These are phyloP conservation scores for Curvularia hawaiiensis DNA, from an alignment of 2,329 filamentous ascomycete species.

Conservation along the genomic window DNA sequence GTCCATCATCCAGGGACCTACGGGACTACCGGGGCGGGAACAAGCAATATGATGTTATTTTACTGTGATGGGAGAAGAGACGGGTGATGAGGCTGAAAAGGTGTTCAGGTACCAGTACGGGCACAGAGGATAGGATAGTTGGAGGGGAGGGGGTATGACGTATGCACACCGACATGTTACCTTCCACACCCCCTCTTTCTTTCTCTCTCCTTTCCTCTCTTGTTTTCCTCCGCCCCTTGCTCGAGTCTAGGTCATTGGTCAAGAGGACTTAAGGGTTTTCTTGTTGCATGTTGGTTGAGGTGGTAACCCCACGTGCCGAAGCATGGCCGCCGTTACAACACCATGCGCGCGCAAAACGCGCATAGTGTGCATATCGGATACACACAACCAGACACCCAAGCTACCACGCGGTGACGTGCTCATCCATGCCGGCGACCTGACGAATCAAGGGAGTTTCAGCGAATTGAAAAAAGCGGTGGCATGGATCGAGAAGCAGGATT, in stretches of 20 bases:
- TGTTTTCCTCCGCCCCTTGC: not conserved
- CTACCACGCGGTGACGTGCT: constrained; percentile 75
- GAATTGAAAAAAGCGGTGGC: constrained; percentile 64
- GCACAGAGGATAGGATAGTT: not conserved
- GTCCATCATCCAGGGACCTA: constrained; percentile 5
- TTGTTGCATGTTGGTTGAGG: not conserved
- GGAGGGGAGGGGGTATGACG: not conserved
- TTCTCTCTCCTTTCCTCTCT: not conserved
- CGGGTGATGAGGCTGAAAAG: not conserved
- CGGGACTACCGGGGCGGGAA: not conserved
- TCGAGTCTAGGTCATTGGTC: not conserved
- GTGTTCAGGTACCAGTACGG: not conserved
- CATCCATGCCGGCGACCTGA: constrained; percentile 77
- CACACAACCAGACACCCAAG: constrained; percentile 69
- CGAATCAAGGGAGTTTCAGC: constrained; percentile 67
- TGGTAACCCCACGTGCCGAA: not conserved
- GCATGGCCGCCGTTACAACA: not conserved
- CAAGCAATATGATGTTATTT: not conserved
- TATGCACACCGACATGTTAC: not conserved
- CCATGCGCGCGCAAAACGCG: constrained; percentile 53
- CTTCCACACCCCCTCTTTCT: not conserved
- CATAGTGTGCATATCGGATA: constrained; percentile 78
- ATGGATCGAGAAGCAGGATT: constrained; percentile 71
- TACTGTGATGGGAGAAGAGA: not conserved
- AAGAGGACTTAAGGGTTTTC: not conserved